These are phyloP conservation scores for Starmerella stigmatis DNA, from an alignment of 805 yeast species.

Conservation along the genomic window DNA sequence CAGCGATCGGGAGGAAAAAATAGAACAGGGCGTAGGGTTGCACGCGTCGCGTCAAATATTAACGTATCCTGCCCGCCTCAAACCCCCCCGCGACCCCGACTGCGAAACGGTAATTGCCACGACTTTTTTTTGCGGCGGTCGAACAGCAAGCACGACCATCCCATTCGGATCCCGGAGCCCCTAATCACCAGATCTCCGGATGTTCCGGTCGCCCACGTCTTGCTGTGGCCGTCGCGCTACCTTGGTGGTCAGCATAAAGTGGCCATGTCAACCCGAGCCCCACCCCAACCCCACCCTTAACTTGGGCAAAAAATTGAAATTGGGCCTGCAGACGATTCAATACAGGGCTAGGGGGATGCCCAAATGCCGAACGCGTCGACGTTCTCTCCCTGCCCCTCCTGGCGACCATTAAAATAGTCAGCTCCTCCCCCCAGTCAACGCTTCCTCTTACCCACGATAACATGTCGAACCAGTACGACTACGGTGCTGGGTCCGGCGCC, in stretches of 20 bases:
- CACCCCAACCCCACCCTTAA: slow-evolving; percentile 5
- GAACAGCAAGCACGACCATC: too few relatives aligned
- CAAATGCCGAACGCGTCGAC: slow-evolving; percentile 9
- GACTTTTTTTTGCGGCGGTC: too few relatives aligned
- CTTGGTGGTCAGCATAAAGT: slow-evolving; percentile 1
- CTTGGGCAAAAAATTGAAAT: background rate
- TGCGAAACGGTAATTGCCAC: too few relatives aligned
- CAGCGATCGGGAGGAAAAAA: slow-evolving; percentile 1
- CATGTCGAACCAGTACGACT: slow-evolving; percentile 22
- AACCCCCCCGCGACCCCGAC: background rate
- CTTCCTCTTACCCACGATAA: slow-evolving; percentile 2
- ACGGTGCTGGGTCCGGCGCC: slow-evolving; percentile 18
- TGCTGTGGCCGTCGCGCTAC: too few relatives aligned
- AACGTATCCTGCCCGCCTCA: background rate
- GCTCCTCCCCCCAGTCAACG: background rate
- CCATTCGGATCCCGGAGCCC: too few relatives aligned
- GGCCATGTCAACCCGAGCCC: slow-evolving; percentile 6
- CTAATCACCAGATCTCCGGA: too few relatives aligned
- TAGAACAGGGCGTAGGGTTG: slow-evolving; percentile 6
- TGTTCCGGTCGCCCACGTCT: too few relatives aligned
- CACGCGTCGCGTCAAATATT: slow-evolving; percentile 6
- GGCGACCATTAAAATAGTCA: slow-evolving; percentile 7
- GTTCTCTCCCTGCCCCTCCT: slow-evolving; percentile 6
- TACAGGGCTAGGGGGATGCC: slow-evolving; percentile 2
- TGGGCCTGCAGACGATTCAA: background rate